Base-by-base conservation (phyloP, 1,284 basidiomycete species). In the Schizopora paradoxa region DNA sequence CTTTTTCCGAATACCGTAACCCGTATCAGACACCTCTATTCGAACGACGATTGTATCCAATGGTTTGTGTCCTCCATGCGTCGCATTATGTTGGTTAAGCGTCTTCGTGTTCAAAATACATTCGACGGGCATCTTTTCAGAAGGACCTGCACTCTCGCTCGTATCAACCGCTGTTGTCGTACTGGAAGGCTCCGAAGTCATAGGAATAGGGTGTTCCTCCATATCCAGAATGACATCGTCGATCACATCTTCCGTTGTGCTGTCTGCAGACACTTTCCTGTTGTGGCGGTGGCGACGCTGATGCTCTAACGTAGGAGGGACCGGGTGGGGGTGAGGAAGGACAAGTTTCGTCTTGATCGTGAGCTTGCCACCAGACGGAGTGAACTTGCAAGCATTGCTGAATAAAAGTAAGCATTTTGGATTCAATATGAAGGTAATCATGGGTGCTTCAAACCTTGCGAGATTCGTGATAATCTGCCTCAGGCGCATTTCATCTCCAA, bases 21-120 rank as follows among this genome's bases (percentile, higher is more conserved):
- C 90, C 0, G 88, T 91, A 62, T 91, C 90, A 6, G 74, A 72
- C 3, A 92, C 76, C 61, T 91, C 88, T 34, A 92, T 85, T 47
- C 89, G 70, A 8, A 91, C 82, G 27, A 91, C 75, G 48, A 86
- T 82, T 57, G 68, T 67, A 50, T 85, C 81, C 47, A 72, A 44
- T 1, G 68, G 61, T 1, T 57, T 53, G 29, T 50, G 55, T 47
- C 65, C 66, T 44, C 48, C 58, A 49, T 68, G 63, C 37, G 65
- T 58, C 22, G 65, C 58, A 54, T 80, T 75, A 52, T 82, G 79
- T 53, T 70, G 67, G 34, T 61, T 70, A 22, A 82, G 65, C 42
- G 70, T 66, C 33, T 63, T 65, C 8, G 63, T 58, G 1, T 76
- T 78, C 18, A 81, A 61, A n/a, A n/a, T n/a, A n/a, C n/a, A n/a